A percentile compares a stretch with the other conserved stretches of the same genome.
Conservation (phyloP, 106 monocot genomes). For the Dendrobium officinale region DNA sequence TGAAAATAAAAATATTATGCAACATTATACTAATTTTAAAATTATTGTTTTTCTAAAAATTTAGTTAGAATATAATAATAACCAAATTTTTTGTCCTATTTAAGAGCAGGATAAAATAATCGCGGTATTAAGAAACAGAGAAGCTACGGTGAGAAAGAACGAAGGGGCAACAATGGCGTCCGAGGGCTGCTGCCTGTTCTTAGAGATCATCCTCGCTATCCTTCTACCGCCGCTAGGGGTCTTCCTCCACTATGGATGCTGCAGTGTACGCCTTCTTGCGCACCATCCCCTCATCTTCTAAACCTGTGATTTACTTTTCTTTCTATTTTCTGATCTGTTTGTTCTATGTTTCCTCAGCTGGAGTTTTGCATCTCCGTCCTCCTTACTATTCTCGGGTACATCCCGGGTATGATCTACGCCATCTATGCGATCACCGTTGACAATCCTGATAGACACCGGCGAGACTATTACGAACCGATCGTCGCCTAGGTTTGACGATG, state of each 20-base stretch:
- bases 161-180: slow-evolving; percentile 12
- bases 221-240: slow-evolving; percentile 42
- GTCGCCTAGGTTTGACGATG: slow-evolving; percentile 6
- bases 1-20: too few species aligned
- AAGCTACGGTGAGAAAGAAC: not conserved
- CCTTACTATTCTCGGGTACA: slow-evolving; percentile 45
- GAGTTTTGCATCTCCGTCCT: slow-evolving; percentile 52
- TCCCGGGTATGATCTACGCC: slow-evolving; percentile 49
- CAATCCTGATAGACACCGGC: slow-evolving; percentile 17
- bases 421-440: slow-evolving; percentile 36
- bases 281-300: not conserved
- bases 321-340: not conserved
- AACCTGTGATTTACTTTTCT: not conserved
- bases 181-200: slow-evolving; percentile 22
- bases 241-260: slow-evolving; percentile 43
- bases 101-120: too few species aligned
- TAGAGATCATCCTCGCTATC: slow-evolving; percentile 39
- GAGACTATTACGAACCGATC: slow-evolving; percentile 15
- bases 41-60: too few species aligned
- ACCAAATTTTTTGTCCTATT: too few species aligned
- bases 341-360: slow-evolving; percentile 11
- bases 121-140: not conserved
- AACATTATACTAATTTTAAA: too few species aligned
- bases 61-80: too few species aligned
- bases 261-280: slow-evolving; percentile 19